Conservation (phyloP, 768 basidiomycete genomes). For the Mycena indigotica region DNA sequence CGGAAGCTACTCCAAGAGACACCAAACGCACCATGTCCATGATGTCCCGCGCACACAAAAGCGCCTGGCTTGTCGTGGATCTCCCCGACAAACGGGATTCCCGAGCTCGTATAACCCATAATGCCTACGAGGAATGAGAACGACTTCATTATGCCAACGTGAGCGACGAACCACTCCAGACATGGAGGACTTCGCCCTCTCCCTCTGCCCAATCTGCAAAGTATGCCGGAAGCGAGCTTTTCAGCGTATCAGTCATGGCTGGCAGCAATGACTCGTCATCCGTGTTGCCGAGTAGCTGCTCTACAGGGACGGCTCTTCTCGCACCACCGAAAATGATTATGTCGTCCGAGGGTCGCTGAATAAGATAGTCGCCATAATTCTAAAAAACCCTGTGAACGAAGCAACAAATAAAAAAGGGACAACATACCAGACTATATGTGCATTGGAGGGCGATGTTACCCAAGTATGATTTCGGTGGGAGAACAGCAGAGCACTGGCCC, state of each 20-base stretch:
- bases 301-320: conserved; percentile 15
- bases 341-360: conserved; percentile 29
- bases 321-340: conserved; percentile 28
- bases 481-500: conserved; percentile 25
- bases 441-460: conserved; percentile 22
- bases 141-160: neutral
- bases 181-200: conserved; percentile 25
- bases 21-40: conserved; percentile 29
- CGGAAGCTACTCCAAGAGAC: neutral
- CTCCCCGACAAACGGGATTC: conserved; percentile 32
- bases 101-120: neutral
- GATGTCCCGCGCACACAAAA: conserved; percentile 32
- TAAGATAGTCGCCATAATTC: conserved; percentile 25
- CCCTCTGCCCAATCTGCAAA: conserved; percentile 29
- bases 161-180: conserved; percentile 17
- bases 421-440: conserved; percentile 19
- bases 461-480: conserved; percentile 25
- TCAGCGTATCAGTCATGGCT: conserved; percentile 28
- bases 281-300: conserved; percentile 22
- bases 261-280: conserved; percentile 23
- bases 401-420: neutral
- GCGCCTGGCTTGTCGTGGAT: conserved; percentile 31
- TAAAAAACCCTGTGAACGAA: neutral
- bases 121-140: neutral
- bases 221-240: conserved; percentile 22